These are phyloP conservation scores for Solanum appendiculatum DNA, from an alignment of 257 asterid genomes.

Conservation along the genomic window DNA sequence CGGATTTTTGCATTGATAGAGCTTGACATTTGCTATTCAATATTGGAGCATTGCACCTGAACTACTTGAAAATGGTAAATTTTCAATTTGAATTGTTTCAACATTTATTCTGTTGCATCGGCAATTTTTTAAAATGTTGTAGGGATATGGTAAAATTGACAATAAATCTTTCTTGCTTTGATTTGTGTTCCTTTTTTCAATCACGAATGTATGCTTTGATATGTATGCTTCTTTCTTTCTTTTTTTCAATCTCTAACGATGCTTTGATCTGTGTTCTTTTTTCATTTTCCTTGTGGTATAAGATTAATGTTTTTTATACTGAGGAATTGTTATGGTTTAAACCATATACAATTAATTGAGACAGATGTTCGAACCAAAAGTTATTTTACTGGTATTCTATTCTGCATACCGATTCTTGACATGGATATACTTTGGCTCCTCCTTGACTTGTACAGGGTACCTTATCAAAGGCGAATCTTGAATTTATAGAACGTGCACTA, in stretches of 20 bases:
- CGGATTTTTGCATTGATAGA: not conserved
- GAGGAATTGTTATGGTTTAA: not conserved
- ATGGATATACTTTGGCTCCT: not conserved
- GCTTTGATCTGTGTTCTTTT: not conserved
- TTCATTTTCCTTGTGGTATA: not conserved
- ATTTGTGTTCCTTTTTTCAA: not conserved
- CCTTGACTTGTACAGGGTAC: not conserved
- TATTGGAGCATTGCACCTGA: not conserved
- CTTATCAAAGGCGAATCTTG: not conserved
- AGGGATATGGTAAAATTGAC: not conserved
- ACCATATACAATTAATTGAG: not conserved
- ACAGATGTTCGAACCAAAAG: not conserved
- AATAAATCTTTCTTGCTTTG: not conserved
- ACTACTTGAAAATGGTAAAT: not conserved
- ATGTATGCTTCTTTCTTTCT: fast-evolving
- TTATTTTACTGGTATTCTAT: not conserved
- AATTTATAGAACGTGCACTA: not conserved
- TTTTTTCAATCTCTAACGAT: not conserved
- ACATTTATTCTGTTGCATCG: not conserved
- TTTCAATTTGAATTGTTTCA: not conserved
- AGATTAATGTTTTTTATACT: not conserved
- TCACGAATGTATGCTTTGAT: too few relatives aligned
- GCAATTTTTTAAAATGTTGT: not conserved
- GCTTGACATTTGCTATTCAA: not conserved
- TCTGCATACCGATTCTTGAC: too few relatives aligned